These are phyloP conservation scores for Crataegus laevigata DNA, from an alignment of 306 rosid genomes.

Conservation along the genomic window DNA sequence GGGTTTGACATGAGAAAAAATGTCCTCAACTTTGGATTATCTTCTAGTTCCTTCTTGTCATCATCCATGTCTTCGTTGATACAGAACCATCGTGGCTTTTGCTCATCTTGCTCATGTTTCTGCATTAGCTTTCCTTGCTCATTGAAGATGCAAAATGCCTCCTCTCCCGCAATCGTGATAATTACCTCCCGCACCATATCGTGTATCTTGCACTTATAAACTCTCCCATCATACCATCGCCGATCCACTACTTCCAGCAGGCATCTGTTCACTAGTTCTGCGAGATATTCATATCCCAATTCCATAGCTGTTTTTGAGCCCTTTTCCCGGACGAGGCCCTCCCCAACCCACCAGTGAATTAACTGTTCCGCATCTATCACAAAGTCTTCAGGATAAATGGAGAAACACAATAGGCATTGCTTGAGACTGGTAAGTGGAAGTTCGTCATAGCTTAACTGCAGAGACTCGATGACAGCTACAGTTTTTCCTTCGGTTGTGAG, in stretches of 20 bases:
- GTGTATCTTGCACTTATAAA: conserved; percentile 11
- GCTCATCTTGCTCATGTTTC: background rate
- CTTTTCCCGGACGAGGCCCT: background rate
- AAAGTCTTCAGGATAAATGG: conserved; percentile 1
- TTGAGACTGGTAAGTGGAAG: background rate
- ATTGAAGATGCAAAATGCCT: conserved; percentile 5
- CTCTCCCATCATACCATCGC: conserved; percentile 12
- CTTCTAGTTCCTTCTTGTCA: background rate
- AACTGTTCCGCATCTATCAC: conserved; percentile 7
- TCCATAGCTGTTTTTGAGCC: background rate
- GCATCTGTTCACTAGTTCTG: background rate
- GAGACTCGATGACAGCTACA: background rate
- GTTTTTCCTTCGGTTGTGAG: background rate
- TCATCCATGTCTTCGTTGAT: background rate
- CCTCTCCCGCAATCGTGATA: background rate
- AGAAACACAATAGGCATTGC: conserved; percentile 7
- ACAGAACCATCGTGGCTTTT: background rate
- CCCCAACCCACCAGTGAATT: conserved; percentile 18
- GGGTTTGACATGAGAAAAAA: background rate
- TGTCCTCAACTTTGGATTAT: background rate
- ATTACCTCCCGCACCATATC: conserved; percentile 12
- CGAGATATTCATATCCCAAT: conserved; percentile 1
- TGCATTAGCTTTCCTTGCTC: background rate
- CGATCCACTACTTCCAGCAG: background rate
- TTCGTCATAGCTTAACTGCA: background rate